Evolutionary conservation across 164 flowering plant species (phyloP), one percentile per base, ranked within the genome.

Genomic region (Stephania cephalantha): DNA sequence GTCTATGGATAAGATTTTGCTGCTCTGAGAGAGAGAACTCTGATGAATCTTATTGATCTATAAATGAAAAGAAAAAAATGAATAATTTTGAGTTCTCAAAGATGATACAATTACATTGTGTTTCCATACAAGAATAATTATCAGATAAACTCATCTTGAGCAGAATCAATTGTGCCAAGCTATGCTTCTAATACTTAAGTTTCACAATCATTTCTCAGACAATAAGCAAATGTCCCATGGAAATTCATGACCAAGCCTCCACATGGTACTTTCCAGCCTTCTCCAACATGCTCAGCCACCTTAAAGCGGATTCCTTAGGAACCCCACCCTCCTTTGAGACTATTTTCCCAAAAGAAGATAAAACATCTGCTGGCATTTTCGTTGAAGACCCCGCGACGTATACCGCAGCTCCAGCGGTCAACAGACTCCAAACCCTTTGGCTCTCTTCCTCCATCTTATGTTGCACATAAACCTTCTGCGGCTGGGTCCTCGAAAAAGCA

Each of bases 381-480:
- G 94, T 86, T 52, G 98, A 86, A 65, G 99, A 95, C 29, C 99
- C 99, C 9, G 99, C 95, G 73, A 93, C 84, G 70, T 93, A 95
- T 1, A 93, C 79, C n/a, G 95, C 84, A 72, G 94, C 99, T 6
- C 95, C 96, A 46, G 84, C 80, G 18, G 77, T 76, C 64, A 95
- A 82, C 78, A 90, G 72, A 74, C 78, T 83, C 98, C 98, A 95
- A 20, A 93, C 53, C 73, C 82, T 85, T 46, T 72, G 73, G 73
- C 98, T 84, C 35, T 89, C 78, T 74, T 93, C 97, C 77, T 75
- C 76, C 89, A 93, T 93, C 79, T 88, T 93, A 76, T 95, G 95
- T 77, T 95, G 98, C 76, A 95, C 98, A 78, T 95, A 93, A 9
- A 95, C 85, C 81, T 93, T 91, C 76, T 85, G 85, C 29, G 88